Evolutionary conservation across 441 rosid genomes (phyloP).

Genomic region (Aleurites moluccanus): DNA sequence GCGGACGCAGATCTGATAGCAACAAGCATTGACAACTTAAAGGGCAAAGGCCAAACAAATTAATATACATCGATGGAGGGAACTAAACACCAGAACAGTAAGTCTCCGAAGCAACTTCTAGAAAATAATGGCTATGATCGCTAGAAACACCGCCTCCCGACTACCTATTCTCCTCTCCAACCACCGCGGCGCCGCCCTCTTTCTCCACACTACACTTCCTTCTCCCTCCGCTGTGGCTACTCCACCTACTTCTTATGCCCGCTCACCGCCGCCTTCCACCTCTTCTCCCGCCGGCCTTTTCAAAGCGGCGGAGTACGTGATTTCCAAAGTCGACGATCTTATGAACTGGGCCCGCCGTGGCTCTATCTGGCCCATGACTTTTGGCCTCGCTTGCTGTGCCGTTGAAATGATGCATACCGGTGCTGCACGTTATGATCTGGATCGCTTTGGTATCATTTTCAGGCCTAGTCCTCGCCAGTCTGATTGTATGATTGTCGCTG

Average conservation of each 20-base stretch:
- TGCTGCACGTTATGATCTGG: constrained; percentile 95
- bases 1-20: background rate
- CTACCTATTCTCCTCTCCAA: constrained; percentile 58
- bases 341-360: constrained; percentile 93
- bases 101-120: background rate
- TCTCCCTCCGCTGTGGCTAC: constrained; percentile 43
- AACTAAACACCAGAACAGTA: background rate
- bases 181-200: constrained; percentile 37
- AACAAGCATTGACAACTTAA: background rate
- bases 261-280: constrained; percentile 56
- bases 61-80: background rate
- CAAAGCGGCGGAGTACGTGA: constrained; percentile 88
- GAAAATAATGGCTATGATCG: constrained; percentile 60
- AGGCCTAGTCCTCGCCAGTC: constrained; percentile 99
- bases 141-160: constrained; percentile 66
- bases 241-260: constrained; percentile 61
- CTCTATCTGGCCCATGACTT: constrained; percentile 99
- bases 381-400: constrained; percentile 97
- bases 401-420: constrained; percentile 99
- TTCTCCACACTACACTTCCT: constrained; percentile 59
- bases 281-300: constrained; percentile 61
- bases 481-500: constrained; percentile 97
- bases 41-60: background rate
- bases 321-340: constrained; percentile 92
- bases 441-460: constrained; percentile 91